Base-by-base conservation (phyloP, 2,329 filamentous ascomycete genomes). In the Neofusicoccum ribis region DNA sequence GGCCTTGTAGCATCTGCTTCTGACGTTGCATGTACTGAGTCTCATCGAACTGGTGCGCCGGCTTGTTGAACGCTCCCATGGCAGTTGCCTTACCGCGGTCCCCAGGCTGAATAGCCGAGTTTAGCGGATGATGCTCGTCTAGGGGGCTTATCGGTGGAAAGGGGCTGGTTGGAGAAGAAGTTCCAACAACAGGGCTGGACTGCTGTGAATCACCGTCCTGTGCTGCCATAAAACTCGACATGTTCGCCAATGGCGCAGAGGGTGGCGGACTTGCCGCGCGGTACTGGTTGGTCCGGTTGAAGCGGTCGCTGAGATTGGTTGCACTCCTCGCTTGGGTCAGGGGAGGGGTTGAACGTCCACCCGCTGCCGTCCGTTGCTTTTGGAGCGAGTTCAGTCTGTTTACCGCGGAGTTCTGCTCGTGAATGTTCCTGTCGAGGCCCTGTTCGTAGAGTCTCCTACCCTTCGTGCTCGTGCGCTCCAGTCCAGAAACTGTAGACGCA, bases 51-150 rank as follows among this genome's bases (percentile, higher is more conserved):
- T 88, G 86, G 59, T 89, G 86, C 1, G 82, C 79, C 1, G 93
- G 91, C 73, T 92, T 92, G 69, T 90, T 90, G 76, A 90, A 90
- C 0, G 87, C 81, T 36, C 88, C 87, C 77, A 88, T 82, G 0
- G 91, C 90, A 0, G 92, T 96, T 5, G 91, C 91, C 74, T 95
- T 96, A 60, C 91, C 92, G 52, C 87, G 83, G 70, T 97, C 93
- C 68, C 88, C 88, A 0, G 91, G 89, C 66, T 91, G 87, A 12
- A 95, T 84, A 8, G 89, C 84, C 47, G 83, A 82, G 14, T 79
- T 78, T 14, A 96, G 82, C 0, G 85, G 76, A 1, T 84, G 79
- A 15, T 83, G 80, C n/a, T 94, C 91, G 34, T 89, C 90, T 0
- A 91, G 87, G 1, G 89, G 89, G 72, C 89, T 92, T 58, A 91